phyloP scores from a whole-genome alignment of 768 basidiomycete genomes.

The Suillus occidentalis region DNA sequence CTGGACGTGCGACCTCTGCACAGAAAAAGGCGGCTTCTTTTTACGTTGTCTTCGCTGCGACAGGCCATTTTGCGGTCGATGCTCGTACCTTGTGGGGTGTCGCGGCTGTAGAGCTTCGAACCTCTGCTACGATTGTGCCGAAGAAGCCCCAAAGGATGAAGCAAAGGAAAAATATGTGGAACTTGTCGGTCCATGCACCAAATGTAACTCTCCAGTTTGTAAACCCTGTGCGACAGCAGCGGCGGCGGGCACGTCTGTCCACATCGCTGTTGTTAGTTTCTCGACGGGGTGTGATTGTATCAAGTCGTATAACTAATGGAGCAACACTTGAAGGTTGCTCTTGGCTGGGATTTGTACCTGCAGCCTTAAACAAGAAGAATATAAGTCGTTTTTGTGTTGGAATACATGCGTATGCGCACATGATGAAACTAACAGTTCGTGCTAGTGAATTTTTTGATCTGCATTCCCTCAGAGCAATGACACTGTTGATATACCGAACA shows the following conservation, averaged over 20 bases:
- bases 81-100: background rate
- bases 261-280: background rate
- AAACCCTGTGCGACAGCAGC: background rate
- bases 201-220: background rate
- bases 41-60: background rate
- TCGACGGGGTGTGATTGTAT: background rate
- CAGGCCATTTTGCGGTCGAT: background rate
- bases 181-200: background rate
- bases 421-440: background rate
- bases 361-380: background rate
- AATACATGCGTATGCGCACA: background rate
- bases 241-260: background rate
- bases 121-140: background rate
- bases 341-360: background rate
- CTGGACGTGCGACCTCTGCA: slow-evolving; percentile 2
- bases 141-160: background rate
- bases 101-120: background rate
- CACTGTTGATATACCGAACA: background rate
- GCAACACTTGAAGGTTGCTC: background rate
- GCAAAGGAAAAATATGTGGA: background rate
- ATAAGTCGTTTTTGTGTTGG: background rate
- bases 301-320: background rate
- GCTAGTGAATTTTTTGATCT: background rate
- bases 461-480: background rate
- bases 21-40: background rate